Base-by-base conservation (phyloP, 768 basidiomycete species). In the Hericium alpestre region DNA sequence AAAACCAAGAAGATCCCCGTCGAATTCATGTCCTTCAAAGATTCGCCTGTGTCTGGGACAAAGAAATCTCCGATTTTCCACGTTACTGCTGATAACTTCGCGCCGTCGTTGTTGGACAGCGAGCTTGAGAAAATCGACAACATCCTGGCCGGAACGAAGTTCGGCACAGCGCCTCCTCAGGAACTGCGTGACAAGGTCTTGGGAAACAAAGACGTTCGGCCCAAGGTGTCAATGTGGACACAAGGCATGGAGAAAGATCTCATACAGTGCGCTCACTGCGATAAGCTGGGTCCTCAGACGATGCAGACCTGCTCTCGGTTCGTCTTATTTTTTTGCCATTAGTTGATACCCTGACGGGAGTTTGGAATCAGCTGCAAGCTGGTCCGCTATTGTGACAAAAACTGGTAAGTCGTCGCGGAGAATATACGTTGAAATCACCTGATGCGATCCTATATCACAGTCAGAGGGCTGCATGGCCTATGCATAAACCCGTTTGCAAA, bases 121-220 rank as follows among this genome's bases (percentile, higher is more conserved):
- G 70, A 71, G 49, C 43, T 68, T 3, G 67, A 69, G 59, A 66
- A 66, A 53, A 69, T 71, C 46, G 68, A 71, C 61, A 69, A 61
- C 43, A 51, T 59, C 20, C 11, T 61, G 10, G 50, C 50, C 25
- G 58, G 51, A 6, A 32, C 23, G 27, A 63, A 37, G 56, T 61
- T 18, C 40, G 32, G 32, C 32, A 63, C 32, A 55, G 55, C 51
- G 51, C 58, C 64, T 1, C 59, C 54, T 20, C 25, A 46, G 12
- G 47, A 12, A 23, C 43, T 65, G 54, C 64, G 64, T 51, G 51
- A 61, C 25, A 38, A 58, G 49, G 66, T 67, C 3, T 38, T 61
- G 7, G 65, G 65, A 18, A 51, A 25, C 27, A 65, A 66, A 55
- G 59, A 59, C 25, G 53, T 18, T 20, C 54, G 64, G 4, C 60